Conservation (phyloP, 495 filamentous ascomycete genomes). For the Penicillium riverlandense region DNA sequence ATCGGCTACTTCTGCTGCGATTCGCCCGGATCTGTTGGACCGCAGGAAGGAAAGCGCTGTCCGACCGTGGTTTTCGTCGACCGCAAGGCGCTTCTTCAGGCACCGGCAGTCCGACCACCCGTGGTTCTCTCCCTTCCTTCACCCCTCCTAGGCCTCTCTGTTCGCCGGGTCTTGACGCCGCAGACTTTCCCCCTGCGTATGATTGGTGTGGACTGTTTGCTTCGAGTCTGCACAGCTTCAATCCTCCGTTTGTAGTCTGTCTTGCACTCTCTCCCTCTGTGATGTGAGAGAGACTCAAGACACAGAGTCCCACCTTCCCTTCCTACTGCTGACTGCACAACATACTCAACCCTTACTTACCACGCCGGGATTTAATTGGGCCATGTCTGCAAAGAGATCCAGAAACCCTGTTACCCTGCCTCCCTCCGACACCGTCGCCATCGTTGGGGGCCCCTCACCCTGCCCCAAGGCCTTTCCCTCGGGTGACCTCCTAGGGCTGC, state of each 20-base stretch:
- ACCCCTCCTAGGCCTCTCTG: neutral
- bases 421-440: slow-evolving; percentile 3
- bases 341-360: too few relatives aligned
- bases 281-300: too few relatives aligned
- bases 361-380: neutral
- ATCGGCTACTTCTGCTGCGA: slow-evolving; percentile 1
- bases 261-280: too few relatives aligned
- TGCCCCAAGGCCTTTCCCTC: slow-evolving; percentile 16
- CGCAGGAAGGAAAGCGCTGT: slow-evolving; percentile 24
- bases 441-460: slow-evolving; percentile 9
- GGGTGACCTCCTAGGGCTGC: slow-evolving; percentile 21
- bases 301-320: too few relatives aligned
- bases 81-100: slow-evolving; percentile 15
- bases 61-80: slow-evolving; percentile 25
- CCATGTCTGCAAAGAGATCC: neutral
- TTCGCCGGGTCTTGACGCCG: slow-evolving; percentile 8
- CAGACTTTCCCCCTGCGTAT: slow-evolving; percentile 1
- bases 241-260: too few relatives aligned
- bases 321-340: too few relatives aligned
- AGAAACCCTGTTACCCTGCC: slow-evolving; percentile 4
- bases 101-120: slow-evolving; percentile 8
- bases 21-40: slow-evolving; percentile 26
- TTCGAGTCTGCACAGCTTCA: too few relatives aligned
- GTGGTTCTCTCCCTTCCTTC: slow-evolving; percentile 9
- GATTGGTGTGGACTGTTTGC: too few relatives aligned